A percentile compares a stretch with the other conserved stretches of the same genome.
phyloP scores from a whole-genome alignment of 768 basidiomycete species.

The Leucocoprinus sp. region DNA sequence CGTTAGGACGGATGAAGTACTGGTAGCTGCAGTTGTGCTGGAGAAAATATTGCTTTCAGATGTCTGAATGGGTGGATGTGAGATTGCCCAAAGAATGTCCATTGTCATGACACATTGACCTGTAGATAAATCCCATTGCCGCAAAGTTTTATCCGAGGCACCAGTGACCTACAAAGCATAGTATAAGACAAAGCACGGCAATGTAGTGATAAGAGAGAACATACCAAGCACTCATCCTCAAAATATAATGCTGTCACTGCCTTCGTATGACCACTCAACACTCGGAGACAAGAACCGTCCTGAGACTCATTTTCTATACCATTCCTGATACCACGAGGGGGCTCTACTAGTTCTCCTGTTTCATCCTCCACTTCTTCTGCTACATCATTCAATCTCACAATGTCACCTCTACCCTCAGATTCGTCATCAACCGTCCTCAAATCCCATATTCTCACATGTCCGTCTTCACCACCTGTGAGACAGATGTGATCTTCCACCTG shows the following conservation, averaged over 20 bases:
- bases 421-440: constrained; percentile 76
- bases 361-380: constrained; percentile 57
- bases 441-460: constrained; percentile 86
- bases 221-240: constrained; percentile 86
- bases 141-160: constrained; percentile 94
- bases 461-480: constrained; percentile 85
- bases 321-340: constrained; percentile 32
- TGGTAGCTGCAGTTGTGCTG: constrained; percentile 45
- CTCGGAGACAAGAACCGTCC: constrained; percentile 58
- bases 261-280: constrained; percentile 88
- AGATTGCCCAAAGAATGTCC: constrained; percentile 99
- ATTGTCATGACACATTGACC: constrained; percentile 99
- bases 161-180: constrained; percentile 71
- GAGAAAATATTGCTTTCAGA: constrained; percentile 40
- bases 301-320: constrained; percentile 24
- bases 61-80: constrained; percentile 59
- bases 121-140: constrained; percentile 96
- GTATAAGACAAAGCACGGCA: constrained; percentile 13
- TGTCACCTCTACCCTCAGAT: constrained; percentile 43
- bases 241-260: constrained; percentile 92
- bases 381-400: constrained; percentile 54
- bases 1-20: constrained; percentile 71
- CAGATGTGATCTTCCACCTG: constrained; percentile 92
- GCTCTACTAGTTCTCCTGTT: constrained; percentile 30
- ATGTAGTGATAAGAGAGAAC: constrained; percentile 17